Conservation (phyloP, 2,329 filamentous ascomycete genomes). For the Cordyceps cicadae region DNA sequence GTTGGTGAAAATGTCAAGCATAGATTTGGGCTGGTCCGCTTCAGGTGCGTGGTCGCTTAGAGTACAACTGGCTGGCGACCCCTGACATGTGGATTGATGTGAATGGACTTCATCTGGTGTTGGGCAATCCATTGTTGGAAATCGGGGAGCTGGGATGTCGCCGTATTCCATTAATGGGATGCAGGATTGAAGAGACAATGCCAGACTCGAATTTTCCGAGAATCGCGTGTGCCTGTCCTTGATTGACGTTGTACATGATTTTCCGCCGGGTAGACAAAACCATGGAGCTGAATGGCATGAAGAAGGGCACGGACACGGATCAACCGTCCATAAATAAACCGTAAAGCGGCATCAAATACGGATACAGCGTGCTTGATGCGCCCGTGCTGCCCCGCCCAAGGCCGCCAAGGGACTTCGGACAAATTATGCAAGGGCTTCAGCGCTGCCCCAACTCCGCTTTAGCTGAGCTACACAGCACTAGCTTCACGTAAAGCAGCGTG, state of each 20-base stretch:
- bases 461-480: background rate
- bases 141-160: background rate
- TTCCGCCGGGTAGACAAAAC: background rate
- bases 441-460: background rate
- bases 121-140: background rate
- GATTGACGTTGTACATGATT: background rate
- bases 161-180: background rate
- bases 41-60: background rate
- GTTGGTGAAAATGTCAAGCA: too few relatives aligned
- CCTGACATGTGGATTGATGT: slow-evolving; percentile 3
- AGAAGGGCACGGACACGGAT: background rate
- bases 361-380: background rate
- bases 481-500: background rate
- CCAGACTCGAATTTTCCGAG: background rate
- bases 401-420: background rate
- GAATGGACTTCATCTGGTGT: background rate
- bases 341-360: background rate
- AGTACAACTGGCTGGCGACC: background rate
- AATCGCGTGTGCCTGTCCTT: too few relatives aligned
- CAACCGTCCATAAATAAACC: background rate
- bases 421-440: background rate
- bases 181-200: background rate
- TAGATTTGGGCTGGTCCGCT: background rate
- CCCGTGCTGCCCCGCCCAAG: background rate
- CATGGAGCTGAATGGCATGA: background rate